Evolutionary conservation across 2,329 filamentous ascomycete genomes (phyloP).

Genomic region (Aspergillus sp.): DNA sequence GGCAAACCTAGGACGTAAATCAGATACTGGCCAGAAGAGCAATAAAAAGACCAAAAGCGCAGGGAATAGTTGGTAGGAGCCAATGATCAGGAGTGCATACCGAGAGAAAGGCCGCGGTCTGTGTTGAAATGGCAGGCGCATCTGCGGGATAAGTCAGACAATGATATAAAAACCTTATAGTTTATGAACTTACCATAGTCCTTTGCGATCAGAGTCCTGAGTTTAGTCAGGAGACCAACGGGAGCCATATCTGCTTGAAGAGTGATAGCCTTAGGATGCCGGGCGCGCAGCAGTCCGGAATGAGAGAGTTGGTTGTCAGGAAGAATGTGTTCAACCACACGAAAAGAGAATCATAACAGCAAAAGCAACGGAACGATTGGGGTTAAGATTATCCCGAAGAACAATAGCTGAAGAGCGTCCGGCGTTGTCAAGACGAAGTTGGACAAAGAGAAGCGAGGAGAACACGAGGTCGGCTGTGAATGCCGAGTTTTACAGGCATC

Average conservation of each 20-base stretch:
- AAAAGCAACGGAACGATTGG: background rate
- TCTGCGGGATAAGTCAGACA: conserved; percentile 27
- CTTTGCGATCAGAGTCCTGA: conserved; percentile 38
- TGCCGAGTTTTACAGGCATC: conserved; percentile 11
- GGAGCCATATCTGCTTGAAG: conserved; percentile 33
- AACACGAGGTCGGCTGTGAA: conserved; percentile 10
- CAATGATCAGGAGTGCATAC: conserved; percentile 32
- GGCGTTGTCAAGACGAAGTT: background rate
- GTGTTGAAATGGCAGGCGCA: conserved; percentile 40
- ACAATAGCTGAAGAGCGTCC: background rate
- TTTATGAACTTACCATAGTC: conserved; percentile 28
- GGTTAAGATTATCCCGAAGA: background rate
- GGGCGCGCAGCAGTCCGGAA: background rate
- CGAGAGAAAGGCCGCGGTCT: conserved; percentile 41
- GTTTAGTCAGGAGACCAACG: conserved; percentile 32
- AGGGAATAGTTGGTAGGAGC: background rate
- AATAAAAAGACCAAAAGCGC: background rate
- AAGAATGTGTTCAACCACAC: background rate
- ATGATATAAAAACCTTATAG: background rate
- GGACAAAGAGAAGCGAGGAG: conserved; percentile 8
- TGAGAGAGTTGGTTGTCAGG: background rate
- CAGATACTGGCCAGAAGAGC: background rate
- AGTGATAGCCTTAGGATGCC: background rate
- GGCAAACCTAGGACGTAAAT: conserved; percentile 60
- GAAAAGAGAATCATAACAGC: background rate